Conservation (phyloP, 1,284 basidiomycete genomes). For the Apiotrichum gracile region DNA sequence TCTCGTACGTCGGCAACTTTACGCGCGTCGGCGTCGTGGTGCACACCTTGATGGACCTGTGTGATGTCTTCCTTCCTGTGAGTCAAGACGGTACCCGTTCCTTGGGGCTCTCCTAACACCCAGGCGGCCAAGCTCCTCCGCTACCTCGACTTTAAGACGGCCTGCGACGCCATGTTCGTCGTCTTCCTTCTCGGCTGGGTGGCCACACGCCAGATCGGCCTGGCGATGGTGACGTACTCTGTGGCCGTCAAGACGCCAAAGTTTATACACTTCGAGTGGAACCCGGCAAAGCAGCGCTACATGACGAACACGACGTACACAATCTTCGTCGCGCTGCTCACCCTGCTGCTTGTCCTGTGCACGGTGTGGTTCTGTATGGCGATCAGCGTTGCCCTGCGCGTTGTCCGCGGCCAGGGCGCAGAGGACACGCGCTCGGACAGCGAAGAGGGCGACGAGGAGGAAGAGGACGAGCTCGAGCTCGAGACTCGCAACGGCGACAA, state of each 20-base stretch:
- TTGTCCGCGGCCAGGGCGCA: constrained; percentile 69
- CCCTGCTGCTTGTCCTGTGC: constrained; percentile 59
- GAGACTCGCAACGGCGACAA: not conserved
- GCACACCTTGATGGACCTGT: constrained; percentile 87
- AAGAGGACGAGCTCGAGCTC: constrained; percentile 3
- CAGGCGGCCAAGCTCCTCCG: constrained; percentile 89
- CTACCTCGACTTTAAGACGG: constrained; percentile 64
- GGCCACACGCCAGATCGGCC: constrained; percentile 73
- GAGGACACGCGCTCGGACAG: constrained; percentile 82
- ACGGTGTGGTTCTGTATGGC: constrained; percentile 83
- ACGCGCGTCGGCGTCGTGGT: constrained; percentile 83
- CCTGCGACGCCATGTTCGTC: constrained; percentile 72
- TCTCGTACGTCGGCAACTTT: constrained; percentile 75
- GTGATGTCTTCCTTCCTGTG: constrained; percentile 86
- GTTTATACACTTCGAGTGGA: constrained; percentile 57
- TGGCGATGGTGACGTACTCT: constrained; percentile 63
- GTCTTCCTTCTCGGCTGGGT: constrained; percentile 85
- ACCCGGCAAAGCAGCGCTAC: constrained; percentile 57
- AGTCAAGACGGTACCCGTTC: no score
- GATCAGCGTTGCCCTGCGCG: constrained; percentile 70
- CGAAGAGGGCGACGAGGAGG: constrained; percentile 49
- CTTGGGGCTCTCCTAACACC: not conserved
- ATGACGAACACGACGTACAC: constrained; percentile 51
- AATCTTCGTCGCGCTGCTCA: constrained; percentile 57
- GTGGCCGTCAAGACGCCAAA: constrained; percentile 53